Conservation (phyloP, 2,329 filamentous ascomycete genomes). For the Trichoderma sp. region DNA sequence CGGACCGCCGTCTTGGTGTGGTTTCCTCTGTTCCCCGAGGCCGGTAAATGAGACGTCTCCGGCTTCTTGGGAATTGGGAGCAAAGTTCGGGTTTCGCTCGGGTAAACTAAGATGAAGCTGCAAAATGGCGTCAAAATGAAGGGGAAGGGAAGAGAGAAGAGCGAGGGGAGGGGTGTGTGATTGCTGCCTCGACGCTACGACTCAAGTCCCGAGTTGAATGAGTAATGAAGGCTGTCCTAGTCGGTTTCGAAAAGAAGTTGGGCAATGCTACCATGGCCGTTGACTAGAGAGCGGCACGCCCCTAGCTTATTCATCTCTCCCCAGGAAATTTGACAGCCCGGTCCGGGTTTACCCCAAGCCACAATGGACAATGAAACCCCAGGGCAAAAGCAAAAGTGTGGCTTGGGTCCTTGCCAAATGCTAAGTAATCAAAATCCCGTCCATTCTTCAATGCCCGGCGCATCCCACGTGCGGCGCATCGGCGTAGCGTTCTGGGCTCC, state of each 20-base stretch:
- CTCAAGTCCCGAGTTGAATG: not conserved
- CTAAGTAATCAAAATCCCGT: not conserved
- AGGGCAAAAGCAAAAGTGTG: not conserved
- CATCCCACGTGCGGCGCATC: not conserved
- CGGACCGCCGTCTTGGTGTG: not conserved
- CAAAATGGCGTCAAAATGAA: slow-evolving; percentile 17
- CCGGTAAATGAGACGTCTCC: slow-evolving; percentile 11
- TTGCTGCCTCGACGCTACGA: not conserved
- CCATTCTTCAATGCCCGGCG: not conserved
- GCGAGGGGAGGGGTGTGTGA: not conserved
- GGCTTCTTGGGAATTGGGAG: slow-evolving; percentile 9
- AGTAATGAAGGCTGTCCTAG: not conserved
- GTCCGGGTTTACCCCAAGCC: not conserved
- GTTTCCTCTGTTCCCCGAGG: not conserved
- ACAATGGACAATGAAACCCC: slow-evolving; percentile 2
- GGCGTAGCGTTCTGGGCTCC: not conserved
- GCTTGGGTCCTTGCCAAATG: not conserved
- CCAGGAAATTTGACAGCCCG: not conserved
- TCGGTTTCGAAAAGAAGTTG: not conserved
- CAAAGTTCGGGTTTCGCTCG: slow-evolving; percentile 1
- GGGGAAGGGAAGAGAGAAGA: not conserved
- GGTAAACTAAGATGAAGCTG: slow-evolving; percentile 7
- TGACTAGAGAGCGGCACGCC: not conserved
- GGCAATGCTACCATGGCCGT: not conserved
- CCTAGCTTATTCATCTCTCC: slow-evolving; percentile 1